Evolutionary conservation across 192 early-diverging fungal species (phyloP).

Genomic region (Gonapodya sp.): DNA sequence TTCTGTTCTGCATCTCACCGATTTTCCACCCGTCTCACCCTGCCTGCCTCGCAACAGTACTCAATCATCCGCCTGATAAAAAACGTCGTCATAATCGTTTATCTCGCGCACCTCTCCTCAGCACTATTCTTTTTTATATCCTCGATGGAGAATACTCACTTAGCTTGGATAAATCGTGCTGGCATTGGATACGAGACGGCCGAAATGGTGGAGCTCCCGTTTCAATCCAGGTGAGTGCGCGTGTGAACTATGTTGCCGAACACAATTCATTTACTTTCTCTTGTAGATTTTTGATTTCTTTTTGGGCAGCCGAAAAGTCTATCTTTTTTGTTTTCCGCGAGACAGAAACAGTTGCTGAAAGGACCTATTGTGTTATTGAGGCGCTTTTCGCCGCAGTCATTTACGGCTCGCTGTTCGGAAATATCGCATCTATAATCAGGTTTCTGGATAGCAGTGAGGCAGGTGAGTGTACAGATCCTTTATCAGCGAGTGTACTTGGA

Average conservation of each 20-base stretch:
- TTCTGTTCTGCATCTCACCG: background rate
- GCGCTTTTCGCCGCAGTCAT: conserved; percentile 12
- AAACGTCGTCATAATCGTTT: conserved; percentile 10
- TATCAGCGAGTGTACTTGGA: conserved; percentile 10
- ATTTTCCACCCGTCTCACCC: background rate
- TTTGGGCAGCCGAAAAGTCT: background rate
- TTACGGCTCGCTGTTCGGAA: conserved; percentile 17
- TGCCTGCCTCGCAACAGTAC: background rate
- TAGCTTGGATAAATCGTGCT: conserved; percentile 12
- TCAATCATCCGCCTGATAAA: conserved; percentile 16
- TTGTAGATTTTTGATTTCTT: conserved; percentile 1
- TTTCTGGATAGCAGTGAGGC: conserved; percentile 12
- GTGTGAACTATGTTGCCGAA: background rate
- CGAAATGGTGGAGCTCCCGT: background rate
- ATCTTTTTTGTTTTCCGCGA: background rate
- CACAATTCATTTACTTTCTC: conserved; percentile 4
- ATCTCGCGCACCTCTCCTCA: conserved; percentile 10
- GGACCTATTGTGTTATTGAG: conserved; percentile 13
- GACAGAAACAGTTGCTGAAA: too few species aligned
- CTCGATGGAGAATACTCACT: background rate
- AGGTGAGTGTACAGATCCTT: conserved; percentile 9
- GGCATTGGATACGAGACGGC: background rate
- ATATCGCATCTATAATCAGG: conserved; percentile 14
- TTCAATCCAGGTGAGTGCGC: conserved; percentile 2
- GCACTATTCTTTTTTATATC: conserved; percentile 17